phyloP scores from a whole-genome alignment of 176 grass and related monocot species.

The Typha latifolia region DNA sequence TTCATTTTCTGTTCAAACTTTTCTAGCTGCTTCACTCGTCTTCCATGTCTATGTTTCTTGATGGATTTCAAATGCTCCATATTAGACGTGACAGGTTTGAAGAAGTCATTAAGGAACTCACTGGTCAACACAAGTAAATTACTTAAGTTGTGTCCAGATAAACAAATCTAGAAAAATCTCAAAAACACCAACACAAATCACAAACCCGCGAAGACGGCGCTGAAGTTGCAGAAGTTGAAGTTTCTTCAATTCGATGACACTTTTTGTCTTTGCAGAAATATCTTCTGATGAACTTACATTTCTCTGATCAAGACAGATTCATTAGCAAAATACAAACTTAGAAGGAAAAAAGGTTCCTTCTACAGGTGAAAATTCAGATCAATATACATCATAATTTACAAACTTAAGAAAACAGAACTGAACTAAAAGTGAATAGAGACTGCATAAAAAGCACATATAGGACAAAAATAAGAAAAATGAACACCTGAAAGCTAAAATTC shows the following conservation, averaged over 20 bases:
- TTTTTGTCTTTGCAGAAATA: constrained; percentile 88
- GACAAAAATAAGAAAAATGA: too few species aligned
- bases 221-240: constrained; percentile 97
- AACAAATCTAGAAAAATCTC: neutral
- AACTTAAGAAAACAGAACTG: too few species aligned
- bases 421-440: too few species aligned
- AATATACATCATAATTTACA: too few species aligned
- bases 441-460: too few species aligned
- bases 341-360: neutral
- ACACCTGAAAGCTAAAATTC: too few species aligned
- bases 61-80: constrained; percentile 75
- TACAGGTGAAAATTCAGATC: too few species aligned
- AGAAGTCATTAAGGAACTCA: constrained; percentile 95
- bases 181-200: constrained; percentile 9
- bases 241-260: constrained; percentile 96
- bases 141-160: neutral
- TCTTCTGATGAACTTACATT: constrained; percentile 88
- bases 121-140: constrained; percentile 39
- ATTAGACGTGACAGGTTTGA: constrained; percentile 69
- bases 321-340: neutral
- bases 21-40: constrained; percentile 88
- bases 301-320: constrained; percentile 41
- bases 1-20: constrained; percentile 99
- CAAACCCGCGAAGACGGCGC: constrained; percentile 72
- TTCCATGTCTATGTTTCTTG: constrained; percentile 90